Evolutionary conservation across 257 asterid genomes (phyloP), one percentile per base, ranked within the genome.

Genomic region (Gentiana macrophylla): DNA sequence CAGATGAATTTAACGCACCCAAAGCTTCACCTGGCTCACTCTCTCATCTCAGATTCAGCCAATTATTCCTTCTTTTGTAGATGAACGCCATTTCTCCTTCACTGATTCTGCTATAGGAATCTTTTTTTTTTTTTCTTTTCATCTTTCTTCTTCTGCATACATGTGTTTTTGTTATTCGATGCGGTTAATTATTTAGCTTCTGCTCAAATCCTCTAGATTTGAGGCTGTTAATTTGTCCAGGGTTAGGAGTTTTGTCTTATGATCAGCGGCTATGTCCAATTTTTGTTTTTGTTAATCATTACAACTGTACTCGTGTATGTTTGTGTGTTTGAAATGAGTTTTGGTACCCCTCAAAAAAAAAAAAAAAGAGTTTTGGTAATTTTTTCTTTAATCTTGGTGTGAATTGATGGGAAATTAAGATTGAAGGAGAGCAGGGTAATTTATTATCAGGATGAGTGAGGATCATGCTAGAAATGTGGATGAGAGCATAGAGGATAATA

Each of bases 361-460:
- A 81, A 83, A 85, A 95, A 83, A 74, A 86, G 80, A 81, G 77
- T 78, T 95, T 86, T 73, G 86, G 76, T 77, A 86, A 79, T 80
- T 88, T 73, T 83, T 79, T 68, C 72, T 69, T 10, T 92, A 15
- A 15, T 15, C 24, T 15, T 15, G 24, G 95, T 73, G 24, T 85
- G 46, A 41, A 41, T 41, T 88, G 58, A 88, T 84, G 56, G 84
- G 2, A 34, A 43, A 24, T 8, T 11, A 4, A 12, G 37, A 15
- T 15, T 35, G 13, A 37, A 52, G 32, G 2, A 45, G 10, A 36
- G 55, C 44, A 58, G 48, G 32, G 52, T 35, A 55, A 64, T 59
- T 70, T 41, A 55, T 46, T 9, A 55, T 35, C 47, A 46, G 24
- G 13, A 77, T 62, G 81, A 77, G 71, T 66, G 80, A 73, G 52